Evolutionary conservation across 257 asterid genomes (phyloP).

Genomic region (Nicotiana knightiana): DNA sequence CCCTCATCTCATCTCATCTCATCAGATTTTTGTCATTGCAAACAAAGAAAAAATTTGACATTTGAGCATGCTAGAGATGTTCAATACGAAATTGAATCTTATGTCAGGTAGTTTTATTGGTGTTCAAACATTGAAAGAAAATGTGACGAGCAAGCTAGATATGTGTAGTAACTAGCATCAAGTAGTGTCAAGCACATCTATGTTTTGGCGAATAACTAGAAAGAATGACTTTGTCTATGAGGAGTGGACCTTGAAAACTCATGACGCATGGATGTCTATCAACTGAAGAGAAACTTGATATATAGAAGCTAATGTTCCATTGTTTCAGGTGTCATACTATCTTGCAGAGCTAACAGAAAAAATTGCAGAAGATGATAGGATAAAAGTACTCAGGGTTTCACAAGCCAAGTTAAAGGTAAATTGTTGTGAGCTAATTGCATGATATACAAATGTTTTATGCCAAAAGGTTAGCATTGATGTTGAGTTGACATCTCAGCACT

Average conservation of each 20-base stretch:
- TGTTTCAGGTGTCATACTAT: constrained; percentile 69
- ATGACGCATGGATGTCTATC: not conserved
- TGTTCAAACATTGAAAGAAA: too few relatives aligned
- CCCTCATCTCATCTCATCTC: too few relatives aligned
- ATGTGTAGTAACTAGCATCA: not conserved
- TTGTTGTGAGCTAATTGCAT: not conserved
- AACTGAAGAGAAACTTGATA: constrained; percentile 1
- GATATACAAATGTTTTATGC: not conserved
- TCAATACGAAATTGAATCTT: too few relatives aligned
- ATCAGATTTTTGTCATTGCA: too few relatives aligned
- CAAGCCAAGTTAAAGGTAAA: constrained; percentile 74
- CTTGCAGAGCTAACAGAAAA: constrained; percentile 74
- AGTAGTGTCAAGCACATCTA: not conserved
- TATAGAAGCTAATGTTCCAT: not conserved
- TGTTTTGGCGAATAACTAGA: not conserved
- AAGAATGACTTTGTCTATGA: not conserved
- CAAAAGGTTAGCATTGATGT: not conserved
- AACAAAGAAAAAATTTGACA: too few relatives aligned
- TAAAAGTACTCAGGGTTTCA: constrained; percentile 58
- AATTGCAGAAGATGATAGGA: constrained; percentile 56
- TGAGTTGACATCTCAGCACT: not conserved
- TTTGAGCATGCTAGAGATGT: too few relatives aligned
- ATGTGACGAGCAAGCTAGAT: not conserved
- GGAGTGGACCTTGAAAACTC: not conserved
- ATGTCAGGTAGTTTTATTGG: too few relatives aligned